Evolutionary conservation across 352 stramenopile genomes (phyloP).

Genomic region (Phytophthora constricta): DNA sequence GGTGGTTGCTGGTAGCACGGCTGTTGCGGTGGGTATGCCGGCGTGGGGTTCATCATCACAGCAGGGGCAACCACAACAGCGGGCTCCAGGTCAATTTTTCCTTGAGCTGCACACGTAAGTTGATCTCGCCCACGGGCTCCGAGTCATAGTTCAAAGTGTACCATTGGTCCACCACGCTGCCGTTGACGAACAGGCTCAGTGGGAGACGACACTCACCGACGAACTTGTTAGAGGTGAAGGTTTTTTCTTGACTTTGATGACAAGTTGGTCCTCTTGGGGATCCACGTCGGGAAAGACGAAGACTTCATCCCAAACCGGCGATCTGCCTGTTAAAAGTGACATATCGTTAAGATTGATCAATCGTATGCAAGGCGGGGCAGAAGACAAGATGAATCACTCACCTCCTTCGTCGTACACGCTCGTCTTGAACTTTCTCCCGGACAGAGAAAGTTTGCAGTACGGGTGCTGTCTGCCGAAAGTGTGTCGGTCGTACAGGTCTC

Average conservation of each 20-base stretch:
- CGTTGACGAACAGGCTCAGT: constrained; percentile 77
- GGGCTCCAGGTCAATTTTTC: constrained; percentile 13
- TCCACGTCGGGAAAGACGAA: constrained; percentile 80
- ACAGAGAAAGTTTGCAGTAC: constrained; percentile 76
- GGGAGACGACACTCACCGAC: constrained; percentile 78
- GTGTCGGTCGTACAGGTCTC: constrained; percentile 84
- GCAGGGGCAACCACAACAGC: constrained; percentile 20
- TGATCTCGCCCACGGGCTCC: constrained; percentile 75
- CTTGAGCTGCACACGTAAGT: constrained; percentile 78
- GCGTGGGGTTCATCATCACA: constrained; percentile 21
- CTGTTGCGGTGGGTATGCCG: constrained; percentile 31
- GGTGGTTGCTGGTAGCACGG: constrained; percentile 48
- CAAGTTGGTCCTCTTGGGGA: constrained; percentile 73
- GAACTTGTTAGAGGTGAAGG: constrained; percentile 80
- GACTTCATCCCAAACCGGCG: constrained; percentile 83
- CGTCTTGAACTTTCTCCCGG: constrained; percentile 71
- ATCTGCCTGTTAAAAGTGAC: constrained; percentile 60
- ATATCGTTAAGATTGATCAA: too few relatives aligned
- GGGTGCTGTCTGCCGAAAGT: constrained; percentile 86
- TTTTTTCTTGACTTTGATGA: constrained; percentile 85
- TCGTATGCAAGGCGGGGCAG: too few relatives aligned
- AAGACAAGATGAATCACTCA: constrained; percentile 1
- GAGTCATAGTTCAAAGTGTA: constrained; percentile 76
- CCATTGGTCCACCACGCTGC: constrained; percentile 79
- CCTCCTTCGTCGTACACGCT: constrained; percentile 84